Conservation (phyloP, 2,329 filamentous ascomycete genomes). For the Metarhizium humberi region DNA sequence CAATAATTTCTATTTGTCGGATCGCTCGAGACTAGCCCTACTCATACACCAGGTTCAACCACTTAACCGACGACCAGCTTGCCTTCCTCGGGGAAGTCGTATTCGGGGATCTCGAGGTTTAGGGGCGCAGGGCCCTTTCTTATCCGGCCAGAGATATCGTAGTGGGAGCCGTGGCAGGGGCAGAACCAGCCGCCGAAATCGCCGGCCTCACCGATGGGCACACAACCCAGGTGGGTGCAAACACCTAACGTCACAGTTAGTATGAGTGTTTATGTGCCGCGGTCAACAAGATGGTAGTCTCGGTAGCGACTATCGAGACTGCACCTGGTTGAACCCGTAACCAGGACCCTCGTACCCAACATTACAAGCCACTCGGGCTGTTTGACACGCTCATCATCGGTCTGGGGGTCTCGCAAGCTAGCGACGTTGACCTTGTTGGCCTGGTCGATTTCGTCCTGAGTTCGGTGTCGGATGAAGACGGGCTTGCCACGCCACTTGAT, state of each 20-base stretch:
- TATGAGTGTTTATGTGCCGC: background rate
- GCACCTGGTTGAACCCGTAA: background rate
- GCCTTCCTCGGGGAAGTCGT: constrained; percentile 87
- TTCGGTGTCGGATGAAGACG: constrained; percentile 99
- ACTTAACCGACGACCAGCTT: constrained; percentile 86
- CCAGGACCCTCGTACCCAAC: constrained; percentile 56
- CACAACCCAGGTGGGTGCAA: constrained; percentile 98
- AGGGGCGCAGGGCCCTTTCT: constrained; percentile 94
- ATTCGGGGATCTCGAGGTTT: constrained; percentile 89
- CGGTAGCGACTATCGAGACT: background rate
- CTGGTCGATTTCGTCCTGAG: constrained; percentile 83
- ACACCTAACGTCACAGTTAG: constrained; percentile 53
- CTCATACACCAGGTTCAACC: constrained; percentile 10
- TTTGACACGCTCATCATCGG: constrained; percentile 89
- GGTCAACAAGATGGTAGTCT: background rate
- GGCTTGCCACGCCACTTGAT: constrained; percentile 99
- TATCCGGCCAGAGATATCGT: constrained; percentile 98
- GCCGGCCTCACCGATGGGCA: constrained; percentile 96
- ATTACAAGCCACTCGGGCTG: constrained; percentile 98
- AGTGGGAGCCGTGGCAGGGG: constrained; percentile 99
- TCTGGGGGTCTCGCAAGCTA: constrained; percentile 80
- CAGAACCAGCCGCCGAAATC: constrained; percentile 99
- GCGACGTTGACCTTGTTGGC: constrained; percentile 82
- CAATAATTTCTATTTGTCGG: constrained; percentile 8
- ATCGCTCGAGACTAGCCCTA: constrained; percentile 6